These are phyloP conservation scores for Cucumis hystrix DNA, from an alignment of 306 rosid species.

Conservation along the genomic window DNA sequence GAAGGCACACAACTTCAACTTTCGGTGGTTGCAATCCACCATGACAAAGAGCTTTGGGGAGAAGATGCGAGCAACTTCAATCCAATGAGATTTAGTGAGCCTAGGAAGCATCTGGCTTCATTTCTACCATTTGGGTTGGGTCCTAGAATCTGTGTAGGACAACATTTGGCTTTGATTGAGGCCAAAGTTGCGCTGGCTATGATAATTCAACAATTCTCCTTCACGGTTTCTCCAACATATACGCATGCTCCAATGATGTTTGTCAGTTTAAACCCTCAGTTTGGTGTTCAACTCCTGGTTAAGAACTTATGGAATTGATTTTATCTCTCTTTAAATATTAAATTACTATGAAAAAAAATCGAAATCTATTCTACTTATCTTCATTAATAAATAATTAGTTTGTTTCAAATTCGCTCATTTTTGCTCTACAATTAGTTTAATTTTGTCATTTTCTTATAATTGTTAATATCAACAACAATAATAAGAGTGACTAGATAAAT, in stretches of 20 bases:
- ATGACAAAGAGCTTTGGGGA: conserved; percentile 52
- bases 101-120: conserved; percentile 43
- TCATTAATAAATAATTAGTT: too few species aligned
- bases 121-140: conserved; percentile 57
- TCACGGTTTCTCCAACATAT: conserved; percentile 32
- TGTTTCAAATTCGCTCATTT: too few species aligned
- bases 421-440: too few species aligned
- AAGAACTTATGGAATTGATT: conserved; percentile 17
- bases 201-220: conserved; percentile 25
- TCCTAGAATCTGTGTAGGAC: conserved; percentile 47
- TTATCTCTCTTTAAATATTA: too few species aligned
- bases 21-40: conserved; percentile 39
- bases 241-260: conserved; percentile 31
- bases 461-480: too few species aligned
- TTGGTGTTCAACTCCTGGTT: conserved; percentile 33
- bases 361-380: too few species aligned
- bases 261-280: conserved; percentile 30
- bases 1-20: conserved; percentile 28
- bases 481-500: too few species aligned
- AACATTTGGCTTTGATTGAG: conserved; percentile 47
- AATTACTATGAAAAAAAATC: too few species aligned
- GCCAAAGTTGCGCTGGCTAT: conserved; percentile 34
- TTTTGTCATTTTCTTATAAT: too few species aligned
- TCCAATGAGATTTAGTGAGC: conserved; percentile 43
- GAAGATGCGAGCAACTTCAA: conserved; percentile 50